Evolutionary conservation across 495 filamentous ascomycete species (phyloP).

Genomic region (Tuber borchii): DNA sequence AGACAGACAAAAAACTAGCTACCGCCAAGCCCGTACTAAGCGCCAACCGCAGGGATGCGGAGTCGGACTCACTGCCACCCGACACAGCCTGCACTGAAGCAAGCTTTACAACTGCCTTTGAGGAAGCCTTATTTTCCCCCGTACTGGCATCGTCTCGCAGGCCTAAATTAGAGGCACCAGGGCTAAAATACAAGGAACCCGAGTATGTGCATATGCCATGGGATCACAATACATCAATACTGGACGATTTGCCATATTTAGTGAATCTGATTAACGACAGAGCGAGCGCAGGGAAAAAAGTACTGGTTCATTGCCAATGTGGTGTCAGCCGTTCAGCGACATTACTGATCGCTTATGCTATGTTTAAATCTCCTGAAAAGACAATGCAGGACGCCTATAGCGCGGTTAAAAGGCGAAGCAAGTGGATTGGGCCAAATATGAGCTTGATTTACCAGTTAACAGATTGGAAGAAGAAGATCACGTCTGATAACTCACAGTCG

Average conservation of each 20-base stretch:
- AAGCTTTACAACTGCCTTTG: constrained; percentile 68
- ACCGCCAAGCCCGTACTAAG: constrained; percentile 39
- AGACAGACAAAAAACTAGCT: constrained; percentile 43
- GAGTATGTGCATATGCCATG: constrained; percentile 95
- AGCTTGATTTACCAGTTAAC: constrained; percentile 93
- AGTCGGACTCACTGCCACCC: constrained; percentile 49
- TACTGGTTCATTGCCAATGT: constrained; percentile 91
- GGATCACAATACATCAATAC: constrained; percentile 97
- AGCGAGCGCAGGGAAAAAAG: constrained; percentile 70
- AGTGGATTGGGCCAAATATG: constrained; percentile 98
- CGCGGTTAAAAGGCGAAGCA: constrained; percentile 78
- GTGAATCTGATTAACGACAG: constrained; percentile 80
- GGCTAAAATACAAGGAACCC: constrained; percentile 51
- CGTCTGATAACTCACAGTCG: constrained; percentile 44
- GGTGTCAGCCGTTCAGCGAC: constrained; percentile 96
- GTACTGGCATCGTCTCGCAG: neutral
- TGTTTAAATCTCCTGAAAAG: constrained; percentile 80
- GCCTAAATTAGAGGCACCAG: constrained; percentile 33
- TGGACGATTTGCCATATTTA: constrained; percentile 73
- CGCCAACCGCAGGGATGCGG: constrained; percentile 15
- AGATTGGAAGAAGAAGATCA: constrained; percentile 71
- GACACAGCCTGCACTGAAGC: constrained; percentile 63
- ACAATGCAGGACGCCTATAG: constrained; percentile 92
- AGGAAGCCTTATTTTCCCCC: constrained; percentile 44
- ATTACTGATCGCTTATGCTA: constrained; percentile 88